A percentile compares a stretch with the other conserved stretches of the same genome.
phyloP scores from a whole-genome alignment of 176 grass and related monocot genomes.

The Hsuehochloa calcarea region DNA sequence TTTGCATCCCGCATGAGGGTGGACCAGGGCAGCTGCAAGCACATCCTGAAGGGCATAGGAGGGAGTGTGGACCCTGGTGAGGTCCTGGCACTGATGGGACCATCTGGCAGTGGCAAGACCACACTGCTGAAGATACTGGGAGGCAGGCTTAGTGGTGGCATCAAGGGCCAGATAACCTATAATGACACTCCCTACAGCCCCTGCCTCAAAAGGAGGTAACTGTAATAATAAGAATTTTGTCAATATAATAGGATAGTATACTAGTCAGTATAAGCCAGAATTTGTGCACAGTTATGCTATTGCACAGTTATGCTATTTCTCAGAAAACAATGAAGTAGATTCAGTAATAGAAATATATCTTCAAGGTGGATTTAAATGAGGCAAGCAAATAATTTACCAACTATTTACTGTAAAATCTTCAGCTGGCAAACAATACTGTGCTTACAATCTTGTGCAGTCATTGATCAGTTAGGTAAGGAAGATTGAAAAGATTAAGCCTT shows the following conservation, averaged over 20 bases:
- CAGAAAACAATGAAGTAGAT: no score
- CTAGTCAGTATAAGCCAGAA: not conserved
- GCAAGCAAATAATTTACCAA: no score
- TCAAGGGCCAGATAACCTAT: slow-evolving; percentile 78
- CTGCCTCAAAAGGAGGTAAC: slow-evolving; percentile 71
- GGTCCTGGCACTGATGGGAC: slow-evolving; percentile 89
- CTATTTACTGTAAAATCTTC: not conserved
- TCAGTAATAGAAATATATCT: no score
- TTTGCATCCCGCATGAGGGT: slow-evolving; percentile 42
- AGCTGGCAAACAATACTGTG: not conserved
- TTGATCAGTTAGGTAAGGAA: not conserved
- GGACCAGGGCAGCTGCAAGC: slow-evolving; percentile 63
- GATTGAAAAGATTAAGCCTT: not conserved
- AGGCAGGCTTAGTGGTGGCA: slow-evolving; percentile 59
- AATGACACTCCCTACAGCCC: slow-evolving; percentile 81
- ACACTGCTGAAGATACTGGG: slow-evolving; percentile 85
- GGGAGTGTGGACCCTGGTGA: slow-evolving; percentile 82
- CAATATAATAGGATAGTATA: not conserved
- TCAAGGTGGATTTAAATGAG: no score
- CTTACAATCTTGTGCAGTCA: not conserved
- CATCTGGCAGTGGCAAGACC: slow-evolving; percentile 93
- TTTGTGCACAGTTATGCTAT: not conserved
- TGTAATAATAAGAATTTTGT: not conserved
- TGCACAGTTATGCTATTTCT: not conserved
- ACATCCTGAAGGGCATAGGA: slow-evolving; percentile 79